Percentiles rank a stretch among this genome's conserved stretches.
Conservation (phyloP, 805 yeast genomes). For the Scheffersomyces stipitis region DNA sequence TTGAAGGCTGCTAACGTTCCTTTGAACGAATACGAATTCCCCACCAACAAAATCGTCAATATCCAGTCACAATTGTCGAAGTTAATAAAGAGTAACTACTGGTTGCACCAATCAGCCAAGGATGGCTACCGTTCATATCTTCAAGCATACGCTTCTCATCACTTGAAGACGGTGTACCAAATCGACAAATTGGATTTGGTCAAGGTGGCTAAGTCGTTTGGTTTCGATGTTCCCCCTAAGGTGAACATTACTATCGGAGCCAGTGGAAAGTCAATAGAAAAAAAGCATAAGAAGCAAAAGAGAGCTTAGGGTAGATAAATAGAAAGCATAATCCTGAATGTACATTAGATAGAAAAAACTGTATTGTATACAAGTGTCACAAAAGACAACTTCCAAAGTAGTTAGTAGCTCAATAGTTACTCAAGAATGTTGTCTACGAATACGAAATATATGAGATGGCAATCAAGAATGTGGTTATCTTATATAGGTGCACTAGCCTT, state of each 20-base stretch:
- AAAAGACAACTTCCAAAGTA: no score
- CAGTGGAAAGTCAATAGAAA: slow-evolving; percentile 66
- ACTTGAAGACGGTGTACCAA: slow-evolving; percentile 92
- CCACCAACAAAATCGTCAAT: slow-evolving; percentile 89
- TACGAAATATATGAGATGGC: no score
- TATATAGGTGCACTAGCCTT: no score
- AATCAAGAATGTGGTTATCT: no score
- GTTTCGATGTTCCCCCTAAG: slow-evolving; percentile 93
- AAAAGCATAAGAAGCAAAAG: slow-evolving; percentile 47
- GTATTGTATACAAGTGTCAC: no score
- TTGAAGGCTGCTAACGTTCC: slow-evolving; percentile 97
- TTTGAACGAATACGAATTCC: slow-evolving; percentile 95
- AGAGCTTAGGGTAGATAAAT: slow-evolving; percentile 18
- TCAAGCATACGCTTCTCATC: slow-evolving; percentile 97
- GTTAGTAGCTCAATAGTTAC: no score
- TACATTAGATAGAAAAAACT: no score
- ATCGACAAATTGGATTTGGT: slow-evolving; percentile 91
- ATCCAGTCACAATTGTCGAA: slow-evolving; percentile 93
- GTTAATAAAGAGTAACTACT: slow-evolving; percentile 85
- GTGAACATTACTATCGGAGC: slow-evolving; percentile 96
- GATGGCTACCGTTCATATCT: slow-evolving; percentile 96
- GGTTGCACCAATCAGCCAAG: slow-evolving; percentile 92
- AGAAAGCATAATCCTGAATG: not conserved
- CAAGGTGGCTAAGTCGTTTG: slow-evolving; percentile 94
- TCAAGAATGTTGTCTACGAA: no score